Conservation (phyloP, 164 flowering plant genomes). For the Vitis vinifera region ASM3070453v1 NC_081821.1:7184001-7184500, state of each 20-base stretch:
- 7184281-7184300: neutral
- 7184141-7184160: neutral
- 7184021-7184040: conserved; percentile 76
- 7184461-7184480: too few species aligned
- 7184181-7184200: neutral
- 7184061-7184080: conserved; percentile 66
- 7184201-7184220: neutral
- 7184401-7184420: too few species aligned
- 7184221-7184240: neutral
- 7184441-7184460: too few species aligned
- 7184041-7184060: conserved; percentile 60
- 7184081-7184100: conserved; percentile 58
- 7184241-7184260: neutral
- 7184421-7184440: too few species aligned
- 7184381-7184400: too few species aligned
- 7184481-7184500: too few species aligned
- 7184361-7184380: too few species aligned
- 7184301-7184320: too few species aligned
- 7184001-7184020: conserved; percentile 83
- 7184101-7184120: conserved; percentile 59
- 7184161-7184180: neutral
- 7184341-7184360: too few species aligned
- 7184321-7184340: too few species aligned
- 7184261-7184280: neutral
- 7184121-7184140: neutral